Evolutionary conservation across 192 early-diverging fungal species (phyloP), one percentile per base, ranked within the genome.

Genomic region (Umbelopsis vinacea): DNA sequence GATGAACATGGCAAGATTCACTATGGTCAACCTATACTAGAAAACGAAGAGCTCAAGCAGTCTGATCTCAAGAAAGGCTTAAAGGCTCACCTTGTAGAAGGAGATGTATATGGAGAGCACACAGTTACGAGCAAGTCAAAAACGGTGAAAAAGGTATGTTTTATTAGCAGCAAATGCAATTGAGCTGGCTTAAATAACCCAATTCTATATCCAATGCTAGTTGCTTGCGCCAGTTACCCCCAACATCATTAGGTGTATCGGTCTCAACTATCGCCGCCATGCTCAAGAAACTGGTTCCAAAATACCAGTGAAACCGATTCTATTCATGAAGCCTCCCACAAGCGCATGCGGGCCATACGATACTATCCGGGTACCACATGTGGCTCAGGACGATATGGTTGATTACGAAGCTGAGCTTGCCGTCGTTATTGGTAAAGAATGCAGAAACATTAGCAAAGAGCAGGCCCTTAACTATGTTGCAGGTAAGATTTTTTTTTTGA

Each of bases 371-470:
- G 71, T 90, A 17, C 89, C 89, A 10, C 38, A 15, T 2, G 80
- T 85, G 47, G 83, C 78, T 1, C 75, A 78, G 7, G 83, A 89
- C 47, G 76, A 83, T 52, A 85, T 88, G 66, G 73, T 77, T 8
- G 89, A 90, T 66, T 90, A 84, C 75, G 89, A 90, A 78, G 85
- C 77, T 22, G 89, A 90, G 71, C 76, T 90, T 9, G 87, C 85
- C 1, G 83, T 90, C 1, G 85, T 90, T 17, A 88, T 90, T 54
- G 86, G 86, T 2, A 86, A 83, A 68, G 40, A 47, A 15, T 85
- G 86, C 72, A 86, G 82, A 76, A 72, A 88, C 60, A 84, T 88
- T 48, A 71, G 68, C 15, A 74, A 75, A 43, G 74, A 76, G 15
- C 60, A 88, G 15, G 85, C 89, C 14, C 72, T 88, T 35, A 63